phyloP scores from a whole-genome alignment of 345 rosid genomes.

The Adansonia digitata region DNA sequence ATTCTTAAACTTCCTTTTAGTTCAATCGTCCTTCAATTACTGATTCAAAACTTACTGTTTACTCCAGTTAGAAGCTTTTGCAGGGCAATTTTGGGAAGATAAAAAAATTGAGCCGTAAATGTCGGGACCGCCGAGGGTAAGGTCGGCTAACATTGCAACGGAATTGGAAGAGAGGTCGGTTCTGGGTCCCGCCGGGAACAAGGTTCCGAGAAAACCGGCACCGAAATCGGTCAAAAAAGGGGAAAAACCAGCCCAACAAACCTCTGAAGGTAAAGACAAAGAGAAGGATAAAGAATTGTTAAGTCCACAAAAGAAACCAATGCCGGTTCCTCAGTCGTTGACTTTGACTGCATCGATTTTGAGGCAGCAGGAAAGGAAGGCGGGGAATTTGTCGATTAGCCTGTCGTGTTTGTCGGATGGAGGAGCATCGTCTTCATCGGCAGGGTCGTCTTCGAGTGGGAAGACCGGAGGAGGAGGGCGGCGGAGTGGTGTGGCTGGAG shows the following conservation, averaged over 20 bases:
- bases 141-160: slow-evolving; percentile 35
- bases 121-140: slow-evolving; percentile 58
- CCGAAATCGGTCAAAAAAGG: slow-evolving; percentile 33
- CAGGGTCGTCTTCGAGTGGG: slow-evolving; percentile 63
- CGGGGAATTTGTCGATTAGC: slow-evolving; percentile 36
- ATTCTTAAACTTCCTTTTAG: not conserved
- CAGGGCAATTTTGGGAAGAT: not conserved
- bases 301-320: slow-evolving; percentile 17
- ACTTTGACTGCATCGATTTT: slow-evolving; percentile 34
- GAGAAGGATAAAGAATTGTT: slow-evolving; percentile 33
- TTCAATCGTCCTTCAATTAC: not conserved
- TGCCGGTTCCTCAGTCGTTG: slow-evolving; percentile 24
- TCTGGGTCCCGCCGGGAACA: slow-evolving; percentile 58
- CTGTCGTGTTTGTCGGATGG: slow-evolving; percentile 73
- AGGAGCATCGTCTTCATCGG: slow-evolving; percentile 46
- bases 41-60: not conserved
- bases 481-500: slow-evolving; percentile 14
- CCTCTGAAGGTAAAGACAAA: slow-evolving; percentile 24
- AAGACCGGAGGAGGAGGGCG: slow-evolving; percentile 31
- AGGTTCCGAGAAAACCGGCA: slow-evolving; percentile 37
- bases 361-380: slow-evolving; percentile 27
- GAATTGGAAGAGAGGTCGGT: slow-evolving; percentile 47
- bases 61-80: not conserved
- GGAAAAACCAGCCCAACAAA: slow-evolving; percentile 28
- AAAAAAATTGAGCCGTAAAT: slow-evolving; percentile 21